These are phyloP conservation scores for Fonsecaea pugnacius DNA, from an alignment of 2,329 filamentous ascomycete genomes.

Conservation along the genomic window DNA sequence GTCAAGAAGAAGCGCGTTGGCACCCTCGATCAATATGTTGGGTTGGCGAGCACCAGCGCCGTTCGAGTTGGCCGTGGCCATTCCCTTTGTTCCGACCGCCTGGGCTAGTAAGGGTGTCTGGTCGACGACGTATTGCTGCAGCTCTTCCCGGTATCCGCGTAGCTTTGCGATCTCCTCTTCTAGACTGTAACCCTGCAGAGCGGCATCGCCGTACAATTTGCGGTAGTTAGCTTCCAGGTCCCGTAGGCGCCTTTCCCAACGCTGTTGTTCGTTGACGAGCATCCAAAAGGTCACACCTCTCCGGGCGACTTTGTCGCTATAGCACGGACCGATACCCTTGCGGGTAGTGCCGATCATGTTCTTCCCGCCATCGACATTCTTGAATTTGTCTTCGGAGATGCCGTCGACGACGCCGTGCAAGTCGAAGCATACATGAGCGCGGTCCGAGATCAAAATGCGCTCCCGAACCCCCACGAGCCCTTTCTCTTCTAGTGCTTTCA, in stretches of 20 bases:
- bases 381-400: constrained; percentile 50
- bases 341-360: constrained; percentile 54
- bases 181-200: constrained; percentile 59
- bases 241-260: constrained; percentile 39
- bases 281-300: constrained; percentile 63
- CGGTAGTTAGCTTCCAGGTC: constrained; percentile 51
- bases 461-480: constrained; percentile 47
- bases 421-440: constrained; percentile 52
- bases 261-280: constrained; percentile 41
- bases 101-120: constrained; percentile 42
- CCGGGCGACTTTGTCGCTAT: constrained; percentile 66
- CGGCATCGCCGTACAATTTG: constrained; percentile 60
- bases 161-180: constrained; percentile 63
- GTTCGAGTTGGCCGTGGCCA: constrained; percentile 36
- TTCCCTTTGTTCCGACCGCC: constrained; percentile 31
- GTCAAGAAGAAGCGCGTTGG: constrained; percentile 68
- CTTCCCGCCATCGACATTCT: constrained; percentile 43
- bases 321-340: constrained; percentile 62
- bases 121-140: constrained; percentile 57
- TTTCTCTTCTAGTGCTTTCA: constrained; percentile 50
- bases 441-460: constrained; percentile 53
- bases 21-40: constrained; percentile 65
- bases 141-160: constrained; percentile 49
- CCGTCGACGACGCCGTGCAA: constrained; percentile 53
- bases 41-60: constrained; percentile 46